phyloP scores from a whole-genome alignment of 148 eudicot species.

The Rhododendron williamsianum region DNA sequence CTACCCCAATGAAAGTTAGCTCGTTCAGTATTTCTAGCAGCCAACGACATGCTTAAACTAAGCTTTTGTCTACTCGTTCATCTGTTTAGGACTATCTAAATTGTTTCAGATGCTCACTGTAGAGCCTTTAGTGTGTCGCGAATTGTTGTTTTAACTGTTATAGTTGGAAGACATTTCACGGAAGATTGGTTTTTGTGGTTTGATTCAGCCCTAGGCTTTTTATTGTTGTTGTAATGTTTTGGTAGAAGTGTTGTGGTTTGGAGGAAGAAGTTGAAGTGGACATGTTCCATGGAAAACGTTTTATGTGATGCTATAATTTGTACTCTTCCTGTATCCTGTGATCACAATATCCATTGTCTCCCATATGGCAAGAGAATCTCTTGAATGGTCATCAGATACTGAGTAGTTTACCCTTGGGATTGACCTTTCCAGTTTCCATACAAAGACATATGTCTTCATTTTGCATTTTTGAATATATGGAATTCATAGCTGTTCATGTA shows the following conservation, averaged over 20 bases:
- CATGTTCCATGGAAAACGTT: background rate
- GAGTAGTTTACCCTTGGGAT: background rate
- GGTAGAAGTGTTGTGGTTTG: background rate
- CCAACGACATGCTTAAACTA: slow-evolving; percentile 19
- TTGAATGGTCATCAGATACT: background rate
- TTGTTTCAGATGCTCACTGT: slow-evolving; percentile 6
- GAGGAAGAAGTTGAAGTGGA: slow-evolving; percentile 4
- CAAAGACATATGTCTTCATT: background rate
- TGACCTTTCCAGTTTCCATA: background rate
- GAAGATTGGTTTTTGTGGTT: background rate
- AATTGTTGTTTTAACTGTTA: background rate
- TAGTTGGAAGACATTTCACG: background rate
- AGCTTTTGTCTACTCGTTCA: slow-evolving; percentile 8
- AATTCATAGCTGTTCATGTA: background rate
- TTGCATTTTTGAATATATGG: background rate
- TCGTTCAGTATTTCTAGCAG: slow-evolving; percentile 50
- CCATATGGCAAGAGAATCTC: background rate
- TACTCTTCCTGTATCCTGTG: background rate
- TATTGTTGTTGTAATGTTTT: background rate
- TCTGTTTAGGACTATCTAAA: background rate
- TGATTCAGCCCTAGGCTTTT: background rate
- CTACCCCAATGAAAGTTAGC: slow-evolving; percentile 47
- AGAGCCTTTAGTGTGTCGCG: background rate
- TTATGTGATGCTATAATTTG: background rate
- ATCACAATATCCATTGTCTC: background rate